Evolutionary conservation across 2,329 filamentous ascomycete genomes (phyloP).

Genomic region (Fusarium haematococcum): DNA sequence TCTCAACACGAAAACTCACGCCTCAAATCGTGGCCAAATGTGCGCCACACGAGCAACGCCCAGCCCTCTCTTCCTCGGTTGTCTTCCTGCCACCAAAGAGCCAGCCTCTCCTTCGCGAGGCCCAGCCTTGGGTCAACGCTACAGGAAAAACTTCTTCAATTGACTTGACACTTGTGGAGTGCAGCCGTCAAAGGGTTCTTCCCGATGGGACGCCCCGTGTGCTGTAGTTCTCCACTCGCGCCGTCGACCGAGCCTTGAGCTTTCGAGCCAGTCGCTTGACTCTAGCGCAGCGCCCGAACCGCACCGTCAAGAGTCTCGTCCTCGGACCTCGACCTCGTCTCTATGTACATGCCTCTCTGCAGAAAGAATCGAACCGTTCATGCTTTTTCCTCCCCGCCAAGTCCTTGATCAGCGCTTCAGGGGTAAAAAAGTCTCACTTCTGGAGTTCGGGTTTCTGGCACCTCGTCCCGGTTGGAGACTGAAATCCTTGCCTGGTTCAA

Average conservation of each 20-base stretch:
- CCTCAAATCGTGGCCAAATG: slow-evolving; percentile 5
- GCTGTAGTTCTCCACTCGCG: slow-evolving; percentile 27
- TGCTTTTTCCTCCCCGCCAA: slow-evolving; percentile 9
- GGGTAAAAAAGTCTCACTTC: slow-evolving; percentile 9
- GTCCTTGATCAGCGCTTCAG: slow-evolving; percentile 26
- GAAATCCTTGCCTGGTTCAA: slow-evolving; percentile 6
- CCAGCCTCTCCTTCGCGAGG: neutral
- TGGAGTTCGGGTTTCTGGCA: slow-evolving; percentile 5
- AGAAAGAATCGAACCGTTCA: slow-evolving; percentile 17
- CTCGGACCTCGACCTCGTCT: slow-evolving; percentile 1
- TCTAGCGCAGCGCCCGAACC: slow-evolving; percentile 29
- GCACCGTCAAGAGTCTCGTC: slow-evolving; percentile 24
- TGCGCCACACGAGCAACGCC: slow-evolving; percentile 27
- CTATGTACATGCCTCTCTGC: neutral
- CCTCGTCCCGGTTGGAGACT: slow-evolving; percentile 11
- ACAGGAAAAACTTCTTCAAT: slow-evolving; percentile 15
- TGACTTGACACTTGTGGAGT: slow-evolving; percentile 43
- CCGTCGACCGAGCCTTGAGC: slow-evolving; percentile 21
- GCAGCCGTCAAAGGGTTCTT: slow-evolving; percentile 43
- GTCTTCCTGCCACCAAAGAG: slow-evolving; percentile 24
- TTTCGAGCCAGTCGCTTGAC: slow-evolving; percentile 21
- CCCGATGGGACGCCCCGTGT: slow-evolving; percentile 44
- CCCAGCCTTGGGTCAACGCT: slow-evolving; percentile 22
- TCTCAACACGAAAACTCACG: neutral
- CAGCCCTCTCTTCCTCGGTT: neutral